Conservation (phyloP, 106 monocot species). For the Gastrodia elata region DNA sequence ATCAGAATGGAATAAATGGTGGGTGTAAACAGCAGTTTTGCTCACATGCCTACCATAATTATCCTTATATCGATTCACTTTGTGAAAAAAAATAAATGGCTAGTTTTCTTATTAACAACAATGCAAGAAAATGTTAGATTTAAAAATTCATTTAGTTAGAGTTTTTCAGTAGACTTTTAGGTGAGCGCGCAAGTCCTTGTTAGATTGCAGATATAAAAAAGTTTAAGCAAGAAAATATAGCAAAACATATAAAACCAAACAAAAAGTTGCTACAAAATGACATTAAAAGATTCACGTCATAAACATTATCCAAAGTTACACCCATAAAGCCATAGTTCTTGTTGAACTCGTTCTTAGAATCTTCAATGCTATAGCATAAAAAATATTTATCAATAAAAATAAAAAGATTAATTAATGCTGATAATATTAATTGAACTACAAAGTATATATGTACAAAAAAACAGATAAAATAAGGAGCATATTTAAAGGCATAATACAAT, state of each 20-base stretch:
- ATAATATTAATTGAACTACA: not conserved
- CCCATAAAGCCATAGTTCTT: not conserved
- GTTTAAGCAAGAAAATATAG: no score
- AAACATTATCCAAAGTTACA: not conserved
- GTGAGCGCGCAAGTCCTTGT: no score
- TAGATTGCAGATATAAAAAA: no score
- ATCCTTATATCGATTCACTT: no score
- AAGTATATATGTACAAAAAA: not conserved
- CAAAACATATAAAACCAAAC: not conserved
- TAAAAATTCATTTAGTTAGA: no score
- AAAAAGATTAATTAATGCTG: not conserved
- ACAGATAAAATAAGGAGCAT: not conserved
- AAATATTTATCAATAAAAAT: not conserved
- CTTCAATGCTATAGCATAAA: not conserved
- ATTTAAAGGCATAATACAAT: not conserved
- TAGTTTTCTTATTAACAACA: no score
- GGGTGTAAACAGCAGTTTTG: no score
- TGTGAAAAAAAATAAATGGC: no score
- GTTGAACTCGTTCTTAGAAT: not conserved
- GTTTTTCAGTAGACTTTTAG: no score
- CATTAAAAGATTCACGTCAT: not conserved
- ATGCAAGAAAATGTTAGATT: no score
- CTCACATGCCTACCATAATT: no score
- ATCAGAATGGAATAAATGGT: no score
- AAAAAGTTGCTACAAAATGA: not conserved